Conservation (phyloP, 2,329 filamentous ascomycete species). For the Colletotrichum sp. region DNA sequence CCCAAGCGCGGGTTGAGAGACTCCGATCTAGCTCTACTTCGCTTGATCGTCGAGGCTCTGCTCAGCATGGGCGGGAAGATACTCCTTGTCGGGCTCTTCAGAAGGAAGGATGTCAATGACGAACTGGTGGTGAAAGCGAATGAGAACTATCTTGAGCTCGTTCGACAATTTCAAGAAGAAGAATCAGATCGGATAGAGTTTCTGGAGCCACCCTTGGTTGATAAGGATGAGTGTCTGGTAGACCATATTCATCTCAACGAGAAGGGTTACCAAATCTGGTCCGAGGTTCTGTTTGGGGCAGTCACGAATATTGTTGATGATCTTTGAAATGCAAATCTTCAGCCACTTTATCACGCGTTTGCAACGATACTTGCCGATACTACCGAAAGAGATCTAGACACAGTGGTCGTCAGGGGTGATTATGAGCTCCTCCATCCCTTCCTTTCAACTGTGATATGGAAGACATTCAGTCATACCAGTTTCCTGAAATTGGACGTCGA, state of each 20-base stretch:
- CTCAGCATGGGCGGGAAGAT: background rate
- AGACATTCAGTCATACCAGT: background rate
- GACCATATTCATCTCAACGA: background rate
- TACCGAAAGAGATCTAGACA: background rate
- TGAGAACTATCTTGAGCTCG: background rate
- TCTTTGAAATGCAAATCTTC: background rate
- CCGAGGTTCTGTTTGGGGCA: background rate
- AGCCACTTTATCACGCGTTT: background rate
- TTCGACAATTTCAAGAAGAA: background rate
- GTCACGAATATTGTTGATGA: background rate
- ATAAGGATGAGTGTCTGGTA: background rate
- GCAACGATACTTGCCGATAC: background rate
- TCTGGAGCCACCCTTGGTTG: background rate
- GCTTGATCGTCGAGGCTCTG: background rate
- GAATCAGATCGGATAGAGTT: background rate
- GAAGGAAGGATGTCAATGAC: background rate
- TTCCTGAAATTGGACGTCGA: rapidly evolving
- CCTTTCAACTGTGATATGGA: background rate
- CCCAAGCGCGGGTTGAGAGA: background rate
- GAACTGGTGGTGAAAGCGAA: background rate
- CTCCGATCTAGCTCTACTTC: background rate
- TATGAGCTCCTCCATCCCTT: background rate
- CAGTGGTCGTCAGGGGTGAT: background rate
- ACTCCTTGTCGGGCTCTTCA: background rate
- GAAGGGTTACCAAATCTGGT: background rate